These are phyloP conservation scores for Botrytis medusae DNA, from an alignment of 2,329 filamentous ascomycete genomes.

Conservation along the genomic window DNA sequence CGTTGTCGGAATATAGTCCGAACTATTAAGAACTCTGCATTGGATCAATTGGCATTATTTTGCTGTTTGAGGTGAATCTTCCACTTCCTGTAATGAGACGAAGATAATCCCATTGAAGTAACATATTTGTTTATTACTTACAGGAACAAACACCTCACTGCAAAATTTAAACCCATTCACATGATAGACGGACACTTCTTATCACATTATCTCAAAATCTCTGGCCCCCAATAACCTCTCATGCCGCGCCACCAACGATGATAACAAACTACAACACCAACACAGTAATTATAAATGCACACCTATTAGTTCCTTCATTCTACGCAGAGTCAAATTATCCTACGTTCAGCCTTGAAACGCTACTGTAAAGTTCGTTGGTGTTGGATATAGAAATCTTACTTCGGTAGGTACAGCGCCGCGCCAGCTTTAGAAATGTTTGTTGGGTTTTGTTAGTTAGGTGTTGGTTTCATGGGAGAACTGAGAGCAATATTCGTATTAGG, in stretches of 20 bases:
- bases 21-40: not conserved
- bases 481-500: not conserved
- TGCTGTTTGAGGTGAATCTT: not conserved
- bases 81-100: not conserved
- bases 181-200: not conserved
- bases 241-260: not conserved
- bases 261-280: not conserved
- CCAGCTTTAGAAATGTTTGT: not conserved
- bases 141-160: not conserved
- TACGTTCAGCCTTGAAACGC: not conserved
- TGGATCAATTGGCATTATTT: not conserved
- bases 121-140: not conserved
- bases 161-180: not conserved
- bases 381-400: not conserved
- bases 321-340: not conserved
- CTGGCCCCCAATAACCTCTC: not conserved
- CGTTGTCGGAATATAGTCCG: not conserved
- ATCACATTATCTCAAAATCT: not conserved
- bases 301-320: not conserved
- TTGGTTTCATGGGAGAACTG: not conserved
- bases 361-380: not conserved
- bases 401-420: not conserved
- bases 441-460: not conserved
- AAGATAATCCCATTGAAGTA: not conserved
- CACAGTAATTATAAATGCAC: not conserved